Evolutionary conservation across 257 asterid genomes (phyloP).

Genomic region (Echites panduratus): DNA sequence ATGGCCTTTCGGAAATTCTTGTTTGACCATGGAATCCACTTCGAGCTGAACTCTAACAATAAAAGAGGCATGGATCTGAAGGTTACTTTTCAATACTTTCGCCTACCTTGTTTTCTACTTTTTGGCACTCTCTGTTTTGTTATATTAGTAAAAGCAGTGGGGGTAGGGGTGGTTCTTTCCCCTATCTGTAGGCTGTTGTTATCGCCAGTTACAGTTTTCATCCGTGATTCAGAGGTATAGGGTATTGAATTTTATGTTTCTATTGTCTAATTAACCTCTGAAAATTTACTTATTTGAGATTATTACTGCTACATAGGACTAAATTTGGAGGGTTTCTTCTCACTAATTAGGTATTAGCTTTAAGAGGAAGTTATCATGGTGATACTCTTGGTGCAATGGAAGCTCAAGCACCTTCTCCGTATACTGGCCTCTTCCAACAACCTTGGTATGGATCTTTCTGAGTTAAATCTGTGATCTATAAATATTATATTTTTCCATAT

Average conservation of each 20-base stretch:
- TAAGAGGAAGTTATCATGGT: conserved; percentile 95
- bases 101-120: not conserved
- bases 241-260: not conserved
- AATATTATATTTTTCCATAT: no score
- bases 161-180: not conserved
- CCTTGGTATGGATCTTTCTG: conserved; percentile 62
- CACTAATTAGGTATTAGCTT: conserved; percentile 72
- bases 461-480: not conserved
- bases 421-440: conserved; percentile 95
- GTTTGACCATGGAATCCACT: conserved; percentile 45
- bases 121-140: not conserved
- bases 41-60: conserved; percentile 28
- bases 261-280: not conserved
- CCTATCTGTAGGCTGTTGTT: not conserved
- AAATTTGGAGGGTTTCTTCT: conserved; percentile 15
- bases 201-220: not conserved
- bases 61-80: conserved; percentile 56
- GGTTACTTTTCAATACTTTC: conserved; percentile 32
- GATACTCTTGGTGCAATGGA: conserved; percentile 99
- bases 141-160: not conserved
- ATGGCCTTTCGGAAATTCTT: conserved; percentile 96
- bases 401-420: conserved; percentile 97
- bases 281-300: not conserved
- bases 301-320: conserved; percentile 7
- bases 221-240: not conserved